A percentile compares a stretch with the other conserved stretches of the same genome.
Conservation (phyloP, 768 basidiomycete genomes). For the Phlebiopsis flavidoalba region DNA sequence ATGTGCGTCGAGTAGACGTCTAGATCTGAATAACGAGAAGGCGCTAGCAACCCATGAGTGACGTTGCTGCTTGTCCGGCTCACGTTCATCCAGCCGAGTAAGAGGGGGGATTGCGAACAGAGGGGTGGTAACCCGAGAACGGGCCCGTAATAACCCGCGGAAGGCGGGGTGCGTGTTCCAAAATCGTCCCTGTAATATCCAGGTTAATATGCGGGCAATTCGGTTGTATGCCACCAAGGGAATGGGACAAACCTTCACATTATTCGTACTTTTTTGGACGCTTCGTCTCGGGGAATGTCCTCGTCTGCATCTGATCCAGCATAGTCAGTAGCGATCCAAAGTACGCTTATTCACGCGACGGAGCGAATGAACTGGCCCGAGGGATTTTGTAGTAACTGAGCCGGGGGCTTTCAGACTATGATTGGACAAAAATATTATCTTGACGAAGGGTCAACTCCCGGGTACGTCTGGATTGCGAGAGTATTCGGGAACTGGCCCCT, state of each 20-base stretch:
- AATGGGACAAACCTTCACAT: not conserved
- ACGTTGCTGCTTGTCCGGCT: not conserved
- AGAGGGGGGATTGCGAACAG: not conserved
- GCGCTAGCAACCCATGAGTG: slow-evolving; percentile 27
- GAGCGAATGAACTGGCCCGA: not conserved
- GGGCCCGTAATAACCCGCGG: too few species aligned
- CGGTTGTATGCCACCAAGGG: too few species aligned
- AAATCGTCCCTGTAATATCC: not conserved
- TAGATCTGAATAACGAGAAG: too few species aligned
- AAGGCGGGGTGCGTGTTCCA: slow-evolving; percentile 1
- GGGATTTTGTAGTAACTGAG: not conserved
- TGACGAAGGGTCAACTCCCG: not conserved
- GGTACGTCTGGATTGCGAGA: too few species aligned
- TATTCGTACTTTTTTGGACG: not conserved
- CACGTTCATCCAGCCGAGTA: not conserved
- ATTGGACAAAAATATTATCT: not conserved
- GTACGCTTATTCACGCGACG: slow-evolving; percentile 1
- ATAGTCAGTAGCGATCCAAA: not conserved
- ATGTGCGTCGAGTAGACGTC: slow-evolving; percentile 36
- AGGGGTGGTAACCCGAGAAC: not conserved
- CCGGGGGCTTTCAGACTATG: not conserved
- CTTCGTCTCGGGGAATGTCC: not conserved
- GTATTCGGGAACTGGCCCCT: not conserved
- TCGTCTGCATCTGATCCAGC: not conserved
- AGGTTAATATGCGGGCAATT: not conserved